Conservation (phyloP, 108 stramenopile species). For the Cyclostephanos tholiformis region DNA sequence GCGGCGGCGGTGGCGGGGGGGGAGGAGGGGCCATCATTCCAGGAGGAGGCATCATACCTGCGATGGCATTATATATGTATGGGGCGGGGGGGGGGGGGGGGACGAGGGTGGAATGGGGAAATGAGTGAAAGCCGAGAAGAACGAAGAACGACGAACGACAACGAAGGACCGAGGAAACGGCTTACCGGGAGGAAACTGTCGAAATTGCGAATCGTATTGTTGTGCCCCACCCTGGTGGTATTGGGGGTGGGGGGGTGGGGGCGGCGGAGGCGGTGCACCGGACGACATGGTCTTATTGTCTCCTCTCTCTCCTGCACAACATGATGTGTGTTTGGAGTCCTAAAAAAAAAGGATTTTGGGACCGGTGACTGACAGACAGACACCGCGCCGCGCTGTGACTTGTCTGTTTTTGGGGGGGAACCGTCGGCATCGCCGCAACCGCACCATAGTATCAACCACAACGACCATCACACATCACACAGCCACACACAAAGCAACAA, state of each 20-base stretch:
- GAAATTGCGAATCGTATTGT: not conserved
- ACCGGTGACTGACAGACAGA: not conserved
- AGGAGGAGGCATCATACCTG: constrained; percentile 41
- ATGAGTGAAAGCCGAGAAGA: not conserved
- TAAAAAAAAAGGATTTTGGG: too few species aligned
- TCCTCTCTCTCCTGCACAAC: not conserved
- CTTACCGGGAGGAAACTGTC: constrained; percentile 13
- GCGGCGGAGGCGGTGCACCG: constrained; percentile 10
- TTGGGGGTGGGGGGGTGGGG: not conserved
- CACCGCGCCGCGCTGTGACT: too few species aligned
- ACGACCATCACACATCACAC: too few species aligned
- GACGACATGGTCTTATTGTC: constrained; percentile 10
- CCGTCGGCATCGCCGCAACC: too few species aligned
- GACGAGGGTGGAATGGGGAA: not conserved
- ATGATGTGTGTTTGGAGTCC: too few species aligned
- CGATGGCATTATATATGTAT: too few species aligned
- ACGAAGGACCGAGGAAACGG: not conserved
- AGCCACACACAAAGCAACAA: too few species aligned
- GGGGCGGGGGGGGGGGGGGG: too few species aligned
- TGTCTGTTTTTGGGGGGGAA: too few species aligned
- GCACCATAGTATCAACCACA: too few species aligned
- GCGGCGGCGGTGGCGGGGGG: not conserved
- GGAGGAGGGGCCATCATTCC: constrained; percentile 38
- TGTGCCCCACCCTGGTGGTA: not conserved
- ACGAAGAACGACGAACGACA: not conserved